Evolutionary conservation across 495 filamentous ascomycete species (phyloP).

Genomic region (Daldinia loculata): DNA sequence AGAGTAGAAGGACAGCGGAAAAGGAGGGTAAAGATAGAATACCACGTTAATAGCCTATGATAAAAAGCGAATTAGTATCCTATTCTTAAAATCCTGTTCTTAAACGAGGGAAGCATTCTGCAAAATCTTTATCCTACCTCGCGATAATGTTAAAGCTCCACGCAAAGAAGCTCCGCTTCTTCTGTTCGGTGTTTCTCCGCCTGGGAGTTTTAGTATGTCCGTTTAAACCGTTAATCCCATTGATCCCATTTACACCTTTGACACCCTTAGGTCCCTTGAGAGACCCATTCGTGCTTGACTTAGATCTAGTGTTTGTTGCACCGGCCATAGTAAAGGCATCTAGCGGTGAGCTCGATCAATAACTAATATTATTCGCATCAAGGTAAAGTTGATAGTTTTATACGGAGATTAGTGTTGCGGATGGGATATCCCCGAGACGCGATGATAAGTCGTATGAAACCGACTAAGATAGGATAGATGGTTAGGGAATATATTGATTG

Average conservation of each 20-base stretch:
- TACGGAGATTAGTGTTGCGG: not conserved
- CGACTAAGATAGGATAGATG: slow-evolving; percentile 20
- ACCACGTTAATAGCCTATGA: slow-evolving; percentile 82
- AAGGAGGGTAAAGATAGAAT: slow-evolving; percentile 77
- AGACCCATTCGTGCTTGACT: slow-evolving; percentile 43
- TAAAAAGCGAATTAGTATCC: slow-evolving; percentile 11
- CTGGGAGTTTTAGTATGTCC: slow-evolving; percentile 44
- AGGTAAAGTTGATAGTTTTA: slow-evolving; percentile 5
- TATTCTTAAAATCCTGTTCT: slow-evolving; percentile 6
- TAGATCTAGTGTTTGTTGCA: slow-evolving; percentile 26
- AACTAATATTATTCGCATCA: slow-evolving; percentile 22
- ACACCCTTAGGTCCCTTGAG: slow-evolving; percentile 44
- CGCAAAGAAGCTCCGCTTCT: slow-evolving; percentile 53
- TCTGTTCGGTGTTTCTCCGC: slow-evolving; percentile 36
- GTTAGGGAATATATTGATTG: slow-evolving; percentile 1
- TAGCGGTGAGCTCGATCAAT: slow-evolving; percentile 7
- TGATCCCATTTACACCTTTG: slow-evolving; percentile 40
- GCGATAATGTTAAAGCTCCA: slow-evolving; percentile 65
- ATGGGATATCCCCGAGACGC: slow-evolving; percentile 1
- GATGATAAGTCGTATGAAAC: slow-evolving; percentile 14
- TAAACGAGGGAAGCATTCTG: not conserved
- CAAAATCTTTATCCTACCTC: slow-evolving; percentile 59
- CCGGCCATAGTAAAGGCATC: slow-evolving; percentile 21
- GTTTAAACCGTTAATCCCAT: slow-evolving; percentile 47
- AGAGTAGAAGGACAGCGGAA: slow-evolving; percentile 82